Evolutionary conservation across 2,329 filamentous ascomycete species (phyloP), one percentile per base, ranked within the genome.

Genomic region (Cladosporium sp.): DNA sequence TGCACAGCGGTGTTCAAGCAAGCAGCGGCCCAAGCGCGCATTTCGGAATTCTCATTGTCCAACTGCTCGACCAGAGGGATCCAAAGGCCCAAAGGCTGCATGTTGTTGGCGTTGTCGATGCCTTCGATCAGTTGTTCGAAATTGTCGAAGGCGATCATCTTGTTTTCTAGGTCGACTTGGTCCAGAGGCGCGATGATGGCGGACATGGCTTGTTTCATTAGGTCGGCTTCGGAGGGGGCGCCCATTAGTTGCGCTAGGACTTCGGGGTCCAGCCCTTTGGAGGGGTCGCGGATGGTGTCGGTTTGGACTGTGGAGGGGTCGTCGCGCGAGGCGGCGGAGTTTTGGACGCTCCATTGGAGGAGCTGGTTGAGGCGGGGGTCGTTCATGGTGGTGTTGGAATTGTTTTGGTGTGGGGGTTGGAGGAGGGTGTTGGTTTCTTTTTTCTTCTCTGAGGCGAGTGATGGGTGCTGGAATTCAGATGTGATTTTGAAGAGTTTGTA

Each of bases 21-120:
- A 88, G 89, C 95, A n/a, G 90, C 90, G 2, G 92, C 91, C 80
- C 89, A 90, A 61, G 77, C 82, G 56, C 91, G 78, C 62, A 95
- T 74, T 55, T 93, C 86, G 5, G 76, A 66, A 63, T 93, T 85
- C 9, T 79, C 75, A 61, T 84, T 78, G 43, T 77, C 74, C 12
- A 98, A 75, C 55, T 86, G 81, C 7, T 76, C 70, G 9, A 96
- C 74, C 33, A 98, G 75, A 8, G 88, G 88, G 9, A 80, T 78
- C 93, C 93, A 98, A 27, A 97, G 77, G 6, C 79, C 78, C 16
- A 96, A 73, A 22, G 79, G 79, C 57, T 83, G 83, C 59, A 98
- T 80, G 71, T 96, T 94, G 75, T 97, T 98, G 52, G 93, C 92
- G 68, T 98, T 98, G 76, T 98, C 93, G 60, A 97, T 82, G 55